These are phyloP conservation scores for Onygenales sp. DNA, from an alignment of 2,329 filamentous ascomycete species.

Conservation along the genomic window DNA sequence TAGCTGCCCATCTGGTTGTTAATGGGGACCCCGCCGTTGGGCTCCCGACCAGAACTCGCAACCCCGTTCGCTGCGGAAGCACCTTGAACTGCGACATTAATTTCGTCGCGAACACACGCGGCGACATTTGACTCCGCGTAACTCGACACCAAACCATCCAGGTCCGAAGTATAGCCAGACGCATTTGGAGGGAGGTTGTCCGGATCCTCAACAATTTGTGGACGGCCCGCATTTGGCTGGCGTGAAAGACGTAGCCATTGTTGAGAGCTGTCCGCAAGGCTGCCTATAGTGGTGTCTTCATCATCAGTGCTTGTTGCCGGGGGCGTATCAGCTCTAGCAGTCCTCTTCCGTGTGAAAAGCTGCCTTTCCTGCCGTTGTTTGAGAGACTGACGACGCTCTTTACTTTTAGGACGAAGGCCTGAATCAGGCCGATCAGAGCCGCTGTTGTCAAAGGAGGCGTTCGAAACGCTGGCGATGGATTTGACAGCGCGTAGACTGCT, in stretches of 20 bases:
- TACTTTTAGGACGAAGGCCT: conserved; percentile 52
- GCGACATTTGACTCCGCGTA: conserved; percentile 75
- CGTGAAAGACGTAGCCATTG: conserved; percentile 53
- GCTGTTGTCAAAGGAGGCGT: conserved; percentile 59
- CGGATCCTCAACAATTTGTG: conserved; percentile 60
- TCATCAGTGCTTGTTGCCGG: conserved; percentile 55
- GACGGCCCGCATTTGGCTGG: conserved; percentile 44
- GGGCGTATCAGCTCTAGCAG: conserved; percentile 43
- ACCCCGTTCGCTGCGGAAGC: conserved; percentile 62
- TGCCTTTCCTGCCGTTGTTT: conserved; percentile 80
- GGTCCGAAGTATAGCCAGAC: conserved; percentile 56
- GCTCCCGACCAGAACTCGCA: conserved; percentile 45
- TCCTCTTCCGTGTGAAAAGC: conserved; percentile 75
- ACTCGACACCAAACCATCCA: conserved; percentile 69
- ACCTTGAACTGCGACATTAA: conserved; percentile 55
- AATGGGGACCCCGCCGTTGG: conserved; percentile 32
- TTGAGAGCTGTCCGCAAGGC: conserved; percentile 42
- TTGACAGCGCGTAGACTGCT: conserved; percentile 85
- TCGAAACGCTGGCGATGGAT: conserved; percentile 77
- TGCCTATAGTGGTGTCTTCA: conserved; percentile 45
- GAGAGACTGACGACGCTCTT: conserved; percentile 64
- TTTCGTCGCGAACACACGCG: conserved; percentile 64
- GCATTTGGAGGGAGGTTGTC: conserved; percentile 52
- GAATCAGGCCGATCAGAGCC: conserved; percentile 47
- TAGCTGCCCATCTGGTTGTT: conserved; percentile 68